Evolutionary conservation across 208 protist genomes (phyloP), one percentile per base, ranked within the genome.

Genomic region (Crithidia expoeki): DNA sequence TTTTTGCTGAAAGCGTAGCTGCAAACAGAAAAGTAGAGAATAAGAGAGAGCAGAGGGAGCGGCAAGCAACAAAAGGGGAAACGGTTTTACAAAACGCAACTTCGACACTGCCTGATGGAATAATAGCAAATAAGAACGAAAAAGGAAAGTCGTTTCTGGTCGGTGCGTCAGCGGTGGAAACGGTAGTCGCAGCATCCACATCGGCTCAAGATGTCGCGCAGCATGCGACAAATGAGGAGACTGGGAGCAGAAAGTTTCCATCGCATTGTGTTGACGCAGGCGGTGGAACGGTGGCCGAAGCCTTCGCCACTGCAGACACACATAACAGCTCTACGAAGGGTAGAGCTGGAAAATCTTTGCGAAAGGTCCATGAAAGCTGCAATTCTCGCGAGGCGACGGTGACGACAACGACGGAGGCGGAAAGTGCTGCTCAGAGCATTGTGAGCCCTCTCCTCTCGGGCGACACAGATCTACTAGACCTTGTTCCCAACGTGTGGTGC

Each of bases 221-320:
- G n/a, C n/a, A n/a, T 17, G 44, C 44, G 10, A 49, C 44, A 25
- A 53, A 3, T 32, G 50, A 5, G n/a, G 11, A 34, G 1, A 23
- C 2, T 4, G 7, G 5, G 10, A 12, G 28, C 42, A 38, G 38
- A 36, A 34, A 21, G 28, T 4, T 19, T n/a, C 33, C 19, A 0
- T 14, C 34, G 10, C 61, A 55, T 30, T n/a, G 21, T 1, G 4
- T 23, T 4, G 61, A 57, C 23, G 3, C 6, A 32, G 47, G 12
- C 0, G 49, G 46, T 23, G 34, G 61, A 10, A 67, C 66, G 0
- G 53, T 74, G 19, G 74, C 66, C 11, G 72, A 77, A 19, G 72
- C 72, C 2, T 77, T 77, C 32, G 63, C 72, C 9, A 42, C 72
- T 11, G 53, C 64, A 10, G 63, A 71, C n/a, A 64, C 56, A 10